phyloP scores from a whole-genome alignment of 306 rosid species.

The Carpinus viminea region DNA sequence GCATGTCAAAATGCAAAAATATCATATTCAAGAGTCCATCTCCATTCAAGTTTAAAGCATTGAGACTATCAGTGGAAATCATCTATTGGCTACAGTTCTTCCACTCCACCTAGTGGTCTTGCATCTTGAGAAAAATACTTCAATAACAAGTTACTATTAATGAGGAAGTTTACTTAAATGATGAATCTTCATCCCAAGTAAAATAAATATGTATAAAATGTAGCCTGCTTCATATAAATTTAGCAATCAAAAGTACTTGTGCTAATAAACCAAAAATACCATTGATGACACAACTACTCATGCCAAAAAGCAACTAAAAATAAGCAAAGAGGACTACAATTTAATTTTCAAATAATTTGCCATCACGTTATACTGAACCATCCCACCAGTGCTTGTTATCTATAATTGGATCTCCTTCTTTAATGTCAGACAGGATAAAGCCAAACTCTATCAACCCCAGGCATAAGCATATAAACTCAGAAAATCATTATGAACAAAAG shows the following conservation, averaged over 20 bases:
- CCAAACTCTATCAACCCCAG: not conserved
- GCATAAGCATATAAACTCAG: not conserved
- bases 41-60: not conserved
- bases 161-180: not conserved
- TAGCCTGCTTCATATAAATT: not conserved
- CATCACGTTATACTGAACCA: not conserved
- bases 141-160: not conserved
- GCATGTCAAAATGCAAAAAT: not conserved
- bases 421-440: not conserved
- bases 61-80: not conserved
- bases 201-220: not conserved
- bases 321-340: not conserved
- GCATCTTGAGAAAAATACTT: not conserved
- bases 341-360: not conserved
- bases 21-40: not conserved
- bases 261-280: no score
- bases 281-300: not conserved
- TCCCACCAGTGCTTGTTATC: not conserved
- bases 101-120: not conserved
- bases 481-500: not conserved
- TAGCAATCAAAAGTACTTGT: not conserved
- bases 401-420: not conserved
- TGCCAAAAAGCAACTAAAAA: not conserved
- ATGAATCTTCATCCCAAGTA: not conserved
- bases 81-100: not conserved